Evolutionary conservation across 257 asterid species (phyloP), one percentile per base, ranked within the genome.

Genomic region (Euphrasia confusa): DNA sequence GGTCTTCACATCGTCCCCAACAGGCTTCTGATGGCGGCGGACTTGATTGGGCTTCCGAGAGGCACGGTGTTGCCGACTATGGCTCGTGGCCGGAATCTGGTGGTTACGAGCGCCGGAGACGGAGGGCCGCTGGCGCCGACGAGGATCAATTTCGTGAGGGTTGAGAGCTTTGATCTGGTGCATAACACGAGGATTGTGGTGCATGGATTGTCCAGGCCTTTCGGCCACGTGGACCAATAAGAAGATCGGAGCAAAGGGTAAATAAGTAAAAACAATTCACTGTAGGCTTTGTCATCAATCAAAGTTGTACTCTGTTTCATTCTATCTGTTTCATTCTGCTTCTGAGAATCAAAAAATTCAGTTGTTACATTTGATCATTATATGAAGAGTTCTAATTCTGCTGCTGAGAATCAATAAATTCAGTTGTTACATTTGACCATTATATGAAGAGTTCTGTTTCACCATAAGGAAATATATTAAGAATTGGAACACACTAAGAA

Each of bases 1-100:
- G 83, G 81, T 61, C 73, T 78, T 58, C 96, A 90, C 45, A 58
- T 90, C 13, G 81, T 90, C 27, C 96, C 95, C 49, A 77, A 83
- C 59, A 71, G 62, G 76, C 60, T 83, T 7, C 35, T 90, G 65
- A 75, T 68, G 69, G 85, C 72, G 32, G 78, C 78, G 7, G 89
- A 88, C 4, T 27, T 90, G 71, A 28, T 67, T n/a, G 30, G 47
- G 13, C 71, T 88, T 69, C 79, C 72, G 13, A 56, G 2, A 6
- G 82, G 75, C 33, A 67, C 89, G 7, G 78, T 13, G 52, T 30
- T 90, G 71, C 76, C 83, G 47, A 85, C 96, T 45, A 75, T 87
- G 91, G 80, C 68, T 1, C 71, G 55, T 0, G 86, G 84, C 28
- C 77, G 78, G 79, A 64, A 56, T 4, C 37, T 90, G 84, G 83